Percentiles rank a stretch among this genome's conserved stretches.
Evolutionary conservation across 169 alveolate genomes (phyloP).

Genomic region (Ichthyophthirius multifiliis): DNA sequence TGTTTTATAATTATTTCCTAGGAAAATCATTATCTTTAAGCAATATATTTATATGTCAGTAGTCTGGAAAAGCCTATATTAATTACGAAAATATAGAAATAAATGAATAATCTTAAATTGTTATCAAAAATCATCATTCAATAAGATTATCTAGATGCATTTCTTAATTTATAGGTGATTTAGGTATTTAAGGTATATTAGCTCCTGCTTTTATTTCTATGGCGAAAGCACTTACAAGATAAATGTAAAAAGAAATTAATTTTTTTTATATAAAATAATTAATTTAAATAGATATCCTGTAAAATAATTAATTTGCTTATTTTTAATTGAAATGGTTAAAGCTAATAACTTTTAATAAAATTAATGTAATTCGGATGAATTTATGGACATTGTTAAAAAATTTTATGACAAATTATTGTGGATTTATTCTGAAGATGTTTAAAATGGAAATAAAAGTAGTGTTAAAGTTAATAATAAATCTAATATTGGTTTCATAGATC

Average conservation of each 20-base stretch:
- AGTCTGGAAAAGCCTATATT: not conserved
- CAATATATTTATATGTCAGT: not conserved
- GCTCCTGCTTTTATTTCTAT: not conserved
- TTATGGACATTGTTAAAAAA: not conserved
- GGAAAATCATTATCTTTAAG: not conserved
- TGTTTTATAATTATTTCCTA: not conserved
- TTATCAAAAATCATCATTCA: not conserved
- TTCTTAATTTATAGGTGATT: not conserved
- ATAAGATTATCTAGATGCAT: not conserved
- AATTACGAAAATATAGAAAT: not conserved
- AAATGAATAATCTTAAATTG: not conserved
- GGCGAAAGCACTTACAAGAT: conserved; percentile 2
- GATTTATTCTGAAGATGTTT: not conserved
- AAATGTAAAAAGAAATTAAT: not conserved
- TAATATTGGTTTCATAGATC: not conserved
- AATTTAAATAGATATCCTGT: not conserved
- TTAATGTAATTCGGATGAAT: not conserved
- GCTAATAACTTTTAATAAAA: not conserved
- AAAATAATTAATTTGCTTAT: not conserved
- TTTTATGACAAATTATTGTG: not conserved
- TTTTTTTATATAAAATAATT: not conserved
- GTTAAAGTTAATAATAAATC: not conserved
- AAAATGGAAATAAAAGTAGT: not conserved
- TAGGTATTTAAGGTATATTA: not conserved
- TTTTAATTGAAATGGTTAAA: not conserved